These are phyloP conservation scores for Cercospora sojina DNA, from an alignment of 2,329 filamentous ascomycete genomes.

Conservation along the genomic window DNA sequence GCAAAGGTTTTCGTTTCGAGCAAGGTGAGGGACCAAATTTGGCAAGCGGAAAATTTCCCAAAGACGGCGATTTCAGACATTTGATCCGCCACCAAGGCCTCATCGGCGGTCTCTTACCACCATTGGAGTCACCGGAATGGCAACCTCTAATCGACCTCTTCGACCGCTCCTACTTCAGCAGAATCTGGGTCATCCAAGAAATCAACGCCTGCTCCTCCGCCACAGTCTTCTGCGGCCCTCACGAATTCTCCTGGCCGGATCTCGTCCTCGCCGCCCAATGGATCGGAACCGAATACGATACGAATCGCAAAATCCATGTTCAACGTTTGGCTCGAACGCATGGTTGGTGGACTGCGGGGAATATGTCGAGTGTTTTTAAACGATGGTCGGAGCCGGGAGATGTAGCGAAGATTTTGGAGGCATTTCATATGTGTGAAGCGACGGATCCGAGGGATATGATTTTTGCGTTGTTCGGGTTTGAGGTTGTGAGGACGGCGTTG, in stretches of 20 bases:
- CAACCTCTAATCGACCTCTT: background rate
- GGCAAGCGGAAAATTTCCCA: background rate
- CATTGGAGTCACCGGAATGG: background rate
- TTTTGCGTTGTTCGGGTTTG: background rate
- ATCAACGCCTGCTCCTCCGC: background rate
- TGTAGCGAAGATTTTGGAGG: background rate
- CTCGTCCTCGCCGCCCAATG: background rate
- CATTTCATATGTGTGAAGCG: background rate
- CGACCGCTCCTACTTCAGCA: background rate
- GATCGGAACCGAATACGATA: background rate
- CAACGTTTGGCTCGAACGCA: background rate
- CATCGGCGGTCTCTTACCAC: background rate
- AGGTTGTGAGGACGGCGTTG: background rate
- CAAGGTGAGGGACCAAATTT: background rate
- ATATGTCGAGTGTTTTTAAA: background rate
- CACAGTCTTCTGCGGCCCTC: background rate
- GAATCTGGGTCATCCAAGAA: background rate
- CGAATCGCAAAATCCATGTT: background rate
- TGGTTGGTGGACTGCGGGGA: background rate
- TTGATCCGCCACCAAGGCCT: background rate
- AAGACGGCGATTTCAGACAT: background rate
- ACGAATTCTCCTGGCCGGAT: background rate
- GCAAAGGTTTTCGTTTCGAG: background rate
- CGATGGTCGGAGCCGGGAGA: background rate
- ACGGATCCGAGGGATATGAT: background rate